Base-by-base conservation (phyloP, 306 rosid species). In the Trichosanthes cucumerina region DNA sequence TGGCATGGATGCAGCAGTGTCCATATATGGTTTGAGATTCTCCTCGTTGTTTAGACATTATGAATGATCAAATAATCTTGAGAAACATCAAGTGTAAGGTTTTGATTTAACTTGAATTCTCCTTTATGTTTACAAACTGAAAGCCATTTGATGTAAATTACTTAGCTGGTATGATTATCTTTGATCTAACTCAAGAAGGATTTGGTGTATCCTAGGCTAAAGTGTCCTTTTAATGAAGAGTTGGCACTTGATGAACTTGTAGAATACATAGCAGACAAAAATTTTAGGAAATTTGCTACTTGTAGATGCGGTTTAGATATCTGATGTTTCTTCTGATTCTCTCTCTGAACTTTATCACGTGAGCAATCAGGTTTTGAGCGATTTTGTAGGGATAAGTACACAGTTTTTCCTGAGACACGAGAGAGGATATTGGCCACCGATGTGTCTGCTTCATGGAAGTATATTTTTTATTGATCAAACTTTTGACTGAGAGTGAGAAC, bases 281-380 rank as follows among this genome's bases (percentile, higher is more conserved):
- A 2, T 38, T 21, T 16, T 16, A 57, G 28, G 43, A n/a, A 8
- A 76, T 15, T 9, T n/a, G n/a, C 13, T 52, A 15, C 57, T 77
- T 24, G 11, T 7, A 60, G 46, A 64, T 79, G 21, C n/a, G 15
- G 9, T 64, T 19, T 39, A 8, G 14, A 31, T 57, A 16, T 77
- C 63, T 74, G 19, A 36, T 69, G 83, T 83, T 44, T 79, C 36
- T 79, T 12, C 69, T 85, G 77, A 59, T 47, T 78, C 56, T 79
- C 38, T 28, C 62, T 76, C 78, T 76, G 39, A 57, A 53, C 54
- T 78, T 26, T 34, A n/a, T 84, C 59, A 38, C 53, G 63, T 58
- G 88, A 80, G 81, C 89, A 95, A 97, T 95, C 99, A 79, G 99
- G 99, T 79, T 95, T 94, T 84, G 97, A 86, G 89, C 89, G 93